A percentile compares a stretch with the other conserved stretches of the same genome.
Evolutionary conservation across 1,139 yeast species (phyloP).

Genomic region (Yamadazyma taylorii): DNA sequence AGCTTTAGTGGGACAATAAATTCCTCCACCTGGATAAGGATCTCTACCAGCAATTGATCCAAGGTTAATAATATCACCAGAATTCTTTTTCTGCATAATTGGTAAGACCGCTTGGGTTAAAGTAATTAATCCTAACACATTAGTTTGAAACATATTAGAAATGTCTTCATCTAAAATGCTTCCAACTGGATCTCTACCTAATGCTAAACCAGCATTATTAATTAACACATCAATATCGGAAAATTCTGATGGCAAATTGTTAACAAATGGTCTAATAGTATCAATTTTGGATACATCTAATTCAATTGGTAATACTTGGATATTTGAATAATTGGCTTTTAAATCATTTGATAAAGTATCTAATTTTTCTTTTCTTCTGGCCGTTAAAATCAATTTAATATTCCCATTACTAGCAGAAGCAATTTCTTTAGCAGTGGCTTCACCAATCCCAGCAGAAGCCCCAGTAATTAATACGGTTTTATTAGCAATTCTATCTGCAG

Average conservation of each 20-base stretch:
- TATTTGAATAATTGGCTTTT: slow-evolving; percentile 23
- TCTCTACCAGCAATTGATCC: slow-evolving; percentile 91
- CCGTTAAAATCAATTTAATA: slow-evolving; percentile 40
- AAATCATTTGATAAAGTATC: slow-evolving; percentile 29
- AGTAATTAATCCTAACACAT: slow-evolving; percentile 42
- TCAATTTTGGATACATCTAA: slow-evolving; percentile 40
- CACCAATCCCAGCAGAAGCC: slow-evolving; percentile 68
- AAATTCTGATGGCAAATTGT: slow-evolving; percentile 33
- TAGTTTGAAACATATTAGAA: slow-evolving; percentile 40
- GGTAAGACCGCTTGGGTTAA: slow-evolving; percentile 43
- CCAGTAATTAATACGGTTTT: slow-evolving; percentile 70
- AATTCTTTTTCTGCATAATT: slow-evolving; percentile 46
- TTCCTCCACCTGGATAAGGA: slow-evolving; percentile 82
- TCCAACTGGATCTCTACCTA: slow-evolving; percentile 41
- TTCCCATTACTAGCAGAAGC: slow-evolving; percentile 41
- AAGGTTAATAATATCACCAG: slow-evolving; percentile 78
- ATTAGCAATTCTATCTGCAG: slow-evolving; percentile 59
- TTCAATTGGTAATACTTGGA: slow-evolving; percentile 26
- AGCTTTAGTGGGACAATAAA: slow-evolving; percentile 88
- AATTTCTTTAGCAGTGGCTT: slow-evolving; percentile 41
- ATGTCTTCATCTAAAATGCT: slow-evolving; percentile 33
- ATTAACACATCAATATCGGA: slow-evolving; percentile 40
- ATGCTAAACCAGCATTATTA: slow-evolving; percentile 46
- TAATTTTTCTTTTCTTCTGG: slow-evolving; percentile 42
- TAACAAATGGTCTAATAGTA: slow-evolving; percentile 33